Base-by-base conservation (phyloP, 768 basidiomycete species). In the Serendipita sp. region DNA sequence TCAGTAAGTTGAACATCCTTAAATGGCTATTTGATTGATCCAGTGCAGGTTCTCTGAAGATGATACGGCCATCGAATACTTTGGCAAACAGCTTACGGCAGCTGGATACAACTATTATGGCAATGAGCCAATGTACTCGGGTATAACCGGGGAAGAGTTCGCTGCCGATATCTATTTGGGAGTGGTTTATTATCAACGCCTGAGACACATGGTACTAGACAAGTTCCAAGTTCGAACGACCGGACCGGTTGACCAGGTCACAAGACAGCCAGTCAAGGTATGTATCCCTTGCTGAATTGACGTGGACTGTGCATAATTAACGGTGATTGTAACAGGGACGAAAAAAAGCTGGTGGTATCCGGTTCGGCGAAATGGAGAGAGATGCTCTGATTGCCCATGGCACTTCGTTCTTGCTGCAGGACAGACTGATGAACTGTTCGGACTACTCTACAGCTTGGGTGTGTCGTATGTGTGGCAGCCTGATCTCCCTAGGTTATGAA, bases 381-480 rank as follows among this genome's bases (percentile, higher is more conserved):
- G 96, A 99, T 72, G 96, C 96, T 10, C 81, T 99, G 62, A 94
- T 99, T 69, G 96, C 96, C 2, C 96, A 99, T 74, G 96, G 96
- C 50, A 96, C 96, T 13, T 93, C 94, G 1, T 99, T 96, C 85
- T 80, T 99, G 44, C 83, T 99, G 27, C 96, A 99, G 78, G 96
- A 99, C 75, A 81, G 96, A 64, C 76, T 99, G 72, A 98, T 99
- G 96, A 99, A 99, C 76, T 99, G 96, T 72, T 98, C 95, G 31
- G 96, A 99, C 75, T 99, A 98, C 74, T 97, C 96, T 31, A 98
- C 93, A 0, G 91, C 96, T 2, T 99, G 96, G 96, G 94, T 98
- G 10, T 99, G 96, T 74, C 82, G 96, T 63, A 88, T 86, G 1
- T 99, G 96, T 72, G 96, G 96, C 16, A 93, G 90, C 71, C 79